Base-by-base conservation (phyloP, 495 filamentous ascomycete species). In the Penicillium steckii region DNA sequence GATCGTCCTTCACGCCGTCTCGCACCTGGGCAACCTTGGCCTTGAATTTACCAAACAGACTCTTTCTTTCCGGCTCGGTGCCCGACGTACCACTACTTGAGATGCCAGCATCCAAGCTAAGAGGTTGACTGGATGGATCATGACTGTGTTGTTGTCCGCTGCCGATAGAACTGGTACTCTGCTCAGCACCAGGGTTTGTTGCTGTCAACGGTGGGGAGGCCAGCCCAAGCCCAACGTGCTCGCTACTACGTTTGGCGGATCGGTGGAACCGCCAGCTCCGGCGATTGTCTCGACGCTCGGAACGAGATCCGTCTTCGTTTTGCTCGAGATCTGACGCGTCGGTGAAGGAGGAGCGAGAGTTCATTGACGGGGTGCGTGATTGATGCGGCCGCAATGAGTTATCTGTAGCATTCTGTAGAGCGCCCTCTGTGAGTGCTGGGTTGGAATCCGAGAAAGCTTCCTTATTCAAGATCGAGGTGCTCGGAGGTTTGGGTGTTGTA, bases 1-100 rank as follows among this genome's bases (percentile, higher is more conserved):
- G 76, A 51, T 85, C 80, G 43, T 88, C 85, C 64, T 85, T 83
- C 2, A 69, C 78, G 8, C 80, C 83, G 53, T 90, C 86, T 52
- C 85, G 89, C 22, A 84, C 82, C 57, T 91, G 88, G 15, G 86
- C 80, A 33, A 94, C 83, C 70, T 94, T 95, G 55, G 84, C 86
- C 62, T 89, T 89, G 56, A 96, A 81, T 81, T 92, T 95, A 13
- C 83, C 85, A 43, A 95, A 78, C 4, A 90, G 78, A n/a, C 88
- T 87, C 54, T 83, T 88, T 54, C 78, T 77, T 64, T 84, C 80
- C 18, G 66, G 80, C 67, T 75, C 79, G 61, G 70, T 73, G 60
- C 62, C 73, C 50, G 45, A 57, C 53, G 52, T 74, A 26, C 56
- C 50, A 44, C 55, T 56, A 56, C 54, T 66, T 57, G 55, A 65